Base-by-base conservation (phyloP, 2,329 filamentous ascomycete species). In the Neurospora sp. region DNA sequence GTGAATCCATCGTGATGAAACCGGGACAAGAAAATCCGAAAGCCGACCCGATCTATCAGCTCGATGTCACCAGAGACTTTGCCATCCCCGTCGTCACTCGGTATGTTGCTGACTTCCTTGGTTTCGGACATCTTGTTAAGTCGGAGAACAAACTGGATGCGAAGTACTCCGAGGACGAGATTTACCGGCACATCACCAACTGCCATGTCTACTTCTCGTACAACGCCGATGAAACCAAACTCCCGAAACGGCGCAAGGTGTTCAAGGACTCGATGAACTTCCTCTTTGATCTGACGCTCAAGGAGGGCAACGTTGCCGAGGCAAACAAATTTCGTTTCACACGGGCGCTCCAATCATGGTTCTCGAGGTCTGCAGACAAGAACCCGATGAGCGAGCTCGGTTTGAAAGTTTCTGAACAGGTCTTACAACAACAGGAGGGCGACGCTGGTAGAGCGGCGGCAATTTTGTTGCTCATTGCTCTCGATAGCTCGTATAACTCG, bases 111-210 rank as follows among this genome's bases (percentile, higher is more conserved):
- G 71, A 72, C 67, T 72, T 72, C 62, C 57, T 72, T 12, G 71
- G 71, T 15, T 70, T 72, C 28, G 69, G 71, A 12, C 43, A 69
- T 52, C 52, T 69, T 38, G 33, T 71, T 11, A 62, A 41, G 23
- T 67, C 38, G 10, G 67, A 66, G 2, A 62, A 23, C 1, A 71
- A 69, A 17, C 23, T 15, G 6, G 12, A 40, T 41, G 68, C 39
- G 17, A 46, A 11, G 43, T 71, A 71, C 66, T 67, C 66, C 12
- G 71, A 72, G 71, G 66, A 72, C 57, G 71, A 72, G 23, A 67
- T 72, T 10, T 72, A 72, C 41, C 71, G 67, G 52, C 71, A 72
- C 70, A 71, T 72, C 62, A 71, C 69, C 17, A 71, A 72, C 68
- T 72, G 71, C 68, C 70, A 72, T 43, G 19, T 69, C 10, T 72